Percentiles rank a stretch among this genome's conserved stretches.
These are phyloP conservation scores for Wolfiporia cocos DNA, from an alignment of 1,284 basidiomycete species.

Conservation along the genomic window DNA sequence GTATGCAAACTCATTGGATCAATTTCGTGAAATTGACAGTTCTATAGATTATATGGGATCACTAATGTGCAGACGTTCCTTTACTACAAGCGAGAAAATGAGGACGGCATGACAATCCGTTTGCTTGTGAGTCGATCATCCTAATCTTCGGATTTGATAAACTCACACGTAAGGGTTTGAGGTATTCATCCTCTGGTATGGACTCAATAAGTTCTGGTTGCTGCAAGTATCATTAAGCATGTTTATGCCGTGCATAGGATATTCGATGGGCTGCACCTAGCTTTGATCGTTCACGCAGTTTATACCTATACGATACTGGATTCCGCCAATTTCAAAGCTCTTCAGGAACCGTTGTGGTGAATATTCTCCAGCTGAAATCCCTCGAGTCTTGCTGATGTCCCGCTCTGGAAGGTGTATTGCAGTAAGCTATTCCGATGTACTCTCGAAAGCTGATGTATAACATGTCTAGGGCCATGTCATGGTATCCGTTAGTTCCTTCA, in stretches of 20 bases:
- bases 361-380: background rate
- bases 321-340: background rate
- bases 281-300: conserved; percentile 1
- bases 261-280: conserved; percentile 5
- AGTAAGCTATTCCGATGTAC: background rate
- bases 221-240: too few relatives aligned
- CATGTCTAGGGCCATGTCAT: background rate
- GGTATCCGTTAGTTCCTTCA: background rate
- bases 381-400: too few relatives aligned
- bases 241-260: too few relatives aligned
- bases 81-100: background rate
- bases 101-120: too few relatives aligned
- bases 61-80: background rate
- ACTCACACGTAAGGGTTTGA: too few relatives aligned
- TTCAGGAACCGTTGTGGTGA: background rate
- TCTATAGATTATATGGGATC: background rate
- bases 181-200: too few relatives aligned
- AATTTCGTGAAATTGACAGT: too few relatives aligned
- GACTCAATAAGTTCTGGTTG: too few relatives aligned
- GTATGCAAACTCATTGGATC: too few relatives aligned
- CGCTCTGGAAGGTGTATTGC: background rate
- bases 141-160: too few relatives aligned
- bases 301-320: conserved; percentile 1
- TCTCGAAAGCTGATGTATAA: background rate
- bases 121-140: too few relatives aligned